Conservation (phyloP, 1,284 basidiomycete species). For the Hortiboletus rubellus region DNA sequence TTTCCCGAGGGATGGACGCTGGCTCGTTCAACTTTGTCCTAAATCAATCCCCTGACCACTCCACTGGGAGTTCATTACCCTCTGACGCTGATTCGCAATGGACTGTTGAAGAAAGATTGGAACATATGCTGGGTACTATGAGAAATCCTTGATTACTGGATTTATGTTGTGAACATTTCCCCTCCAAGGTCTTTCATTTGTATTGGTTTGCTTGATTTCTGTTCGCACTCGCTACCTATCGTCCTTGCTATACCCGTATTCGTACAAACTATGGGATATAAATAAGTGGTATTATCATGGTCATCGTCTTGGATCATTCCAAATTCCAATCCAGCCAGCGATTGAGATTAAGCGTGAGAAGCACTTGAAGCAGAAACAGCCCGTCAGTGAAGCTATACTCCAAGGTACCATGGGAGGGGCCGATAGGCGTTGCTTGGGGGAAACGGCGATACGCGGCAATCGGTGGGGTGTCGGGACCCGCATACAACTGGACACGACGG, state of each 20-base stretch:
- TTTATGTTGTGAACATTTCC: slow-evolving; percentile 24
- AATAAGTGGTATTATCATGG: slow-evolving; percentile 28
- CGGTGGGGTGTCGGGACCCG: slow-evolving; percentile 41
- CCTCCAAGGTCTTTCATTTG: slow-evolving; percentile 6
- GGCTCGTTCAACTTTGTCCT: slow-evolving; percentile 75
- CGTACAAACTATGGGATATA: slow-evolving; percentile 38
- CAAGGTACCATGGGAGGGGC: slow-evolving; percentile 60
- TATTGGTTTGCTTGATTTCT: slow-evolving; percentile 19
- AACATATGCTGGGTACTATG: slow-evolving; percentile 69
- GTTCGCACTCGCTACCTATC: slow-evolving; percentile 13
- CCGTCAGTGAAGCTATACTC: slow-evolving; percentile 63
- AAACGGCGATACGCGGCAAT: slow-evolving; percentile 61
- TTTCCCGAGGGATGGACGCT: slow-evolving; percentile 75
- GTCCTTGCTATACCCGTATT: slow-evolving; percentile 31
- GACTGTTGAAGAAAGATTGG: slow-evolving; percentile 74
- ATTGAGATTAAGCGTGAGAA: slow-evolving; percentile 68
- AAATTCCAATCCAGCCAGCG: slow-evolving; percentile 66
- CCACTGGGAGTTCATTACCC: slow-evolving; percentile 56
- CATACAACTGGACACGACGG: slow-evolving; percentile 43
- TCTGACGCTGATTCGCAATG: slow-evolving; percentile 62
- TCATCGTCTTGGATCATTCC: slow-evolving; percentile 37
- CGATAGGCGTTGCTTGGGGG: slow-evolving; percentile 54
- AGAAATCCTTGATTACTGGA: slow-evolving; percentile 36
- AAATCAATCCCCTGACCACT: slow-evolving; percentile 46
- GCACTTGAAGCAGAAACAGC: slow-evolving; percentile 57